A percentile compares a stretch with the other conserved stretches of the same genome.
phyloP scores from a whole-genome alignment of 2,329 filamentous ascomycete genomes.

The Colletotrichum orbiculare region DNA sequence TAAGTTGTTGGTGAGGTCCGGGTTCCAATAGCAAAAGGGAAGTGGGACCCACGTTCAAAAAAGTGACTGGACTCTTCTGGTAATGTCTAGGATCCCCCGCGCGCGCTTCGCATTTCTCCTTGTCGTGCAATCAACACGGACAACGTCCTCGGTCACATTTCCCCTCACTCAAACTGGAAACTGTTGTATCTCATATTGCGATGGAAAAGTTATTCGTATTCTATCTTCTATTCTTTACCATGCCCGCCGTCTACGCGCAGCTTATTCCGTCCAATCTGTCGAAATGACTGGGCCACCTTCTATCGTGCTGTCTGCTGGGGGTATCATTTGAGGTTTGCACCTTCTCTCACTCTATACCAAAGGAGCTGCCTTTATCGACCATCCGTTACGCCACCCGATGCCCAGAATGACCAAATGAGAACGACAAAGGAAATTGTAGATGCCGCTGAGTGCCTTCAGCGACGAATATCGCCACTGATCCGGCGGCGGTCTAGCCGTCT shows the following conservation, averaged over 20 bases:
- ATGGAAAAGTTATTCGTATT: neutral
- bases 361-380: constrained; percentile 2
- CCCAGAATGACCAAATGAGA: constrained; percentile 5
- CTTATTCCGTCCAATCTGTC: too few relatives aligned
- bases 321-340: constrained; percentile 10
- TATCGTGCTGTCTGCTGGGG: neutral
- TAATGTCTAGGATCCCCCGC: constrained; percentile 15
- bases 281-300: too few relatives aligned
- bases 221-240: neutral
- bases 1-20: constrained; percentile 1
- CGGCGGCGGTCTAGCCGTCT: constrained; percentile 49
- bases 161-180: neutral
- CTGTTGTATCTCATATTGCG: neutral
- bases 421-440: neutral
- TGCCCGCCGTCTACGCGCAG: too few relatives aligned
- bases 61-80: constrained; percentile 10
- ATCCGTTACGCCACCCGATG: constrained; percentile 19
- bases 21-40: constrained; percentile 10
- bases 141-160: neutral
- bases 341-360: neutral
- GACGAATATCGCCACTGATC: constrained; percentile 32
- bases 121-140: neutral
- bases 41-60: constrained; percentile 22
- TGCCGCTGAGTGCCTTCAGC: constrained; percentile 9
- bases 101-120: neutral